Evolutionary conservation across 306 rosid species (phyloP).

Genomic region (Canavalia ensiformis): DNA sequence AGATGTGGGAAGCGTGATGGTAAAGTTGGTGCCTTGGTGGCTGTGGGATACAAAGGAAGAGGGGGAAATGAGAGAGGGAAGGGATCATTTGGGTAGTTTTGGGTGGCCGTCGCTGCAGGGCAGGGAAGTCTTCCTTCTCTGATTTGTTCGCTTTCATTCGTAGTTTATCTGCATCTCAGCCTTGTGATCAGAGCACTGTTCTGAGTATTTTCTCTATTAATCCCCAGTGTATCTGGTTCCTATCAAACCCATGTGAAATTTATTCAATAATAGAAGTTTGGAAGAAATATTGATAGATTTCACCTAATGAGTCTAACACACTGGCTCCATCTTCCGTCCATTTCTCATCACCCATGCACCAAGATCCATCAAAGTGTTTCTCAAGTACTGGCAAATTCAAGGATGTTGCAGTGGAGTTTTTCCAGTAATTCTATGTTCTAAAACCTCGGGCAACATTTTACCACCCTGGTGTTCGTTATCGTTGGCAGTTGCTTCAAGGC

Average conservation of each 20-base stretch:
- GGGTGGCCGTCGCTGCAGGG: neutral
- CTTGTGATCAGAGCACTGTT: neutral
- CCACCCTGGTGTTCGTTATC: neutral
- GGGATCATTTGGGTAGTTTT: neutral
- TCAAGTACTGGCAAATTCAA: neutral
- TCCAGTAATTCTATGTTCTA: neutral
- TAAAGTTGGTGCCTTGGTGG: neutral
- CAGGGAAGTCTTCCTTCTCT: neutral
- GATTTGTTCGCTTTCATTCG: neutral
- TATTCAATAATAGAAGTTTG: neutral
- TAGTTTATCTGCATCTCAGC: neutral
- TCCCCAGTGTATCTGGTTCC: neutral
- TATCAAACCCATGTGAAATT: neutral
- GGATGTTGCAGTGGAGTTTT: neutral
- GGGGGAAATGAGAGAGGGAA: neutral
- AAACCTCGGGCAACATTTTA: neutral
- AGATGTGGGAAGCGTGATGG: neutral
- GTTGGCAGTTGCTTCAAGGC: neutral
- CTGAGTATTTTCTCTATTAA: constrained; percentile 6
- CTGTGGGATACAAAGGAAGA: neutral
- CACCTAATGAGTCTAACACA: neutral
- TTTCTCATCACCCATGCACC: neutral
- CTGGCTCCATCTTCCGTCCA: neutral
- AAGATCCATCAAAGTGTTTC: neutral
- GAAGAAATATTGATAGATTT: neutral